Evolutionary conservation across 1,284 basidiomycete species (phyloP), one percentile per base, ranked within the genome.

Genomic region (Tilletiopsis washingtonensis): DNA sequence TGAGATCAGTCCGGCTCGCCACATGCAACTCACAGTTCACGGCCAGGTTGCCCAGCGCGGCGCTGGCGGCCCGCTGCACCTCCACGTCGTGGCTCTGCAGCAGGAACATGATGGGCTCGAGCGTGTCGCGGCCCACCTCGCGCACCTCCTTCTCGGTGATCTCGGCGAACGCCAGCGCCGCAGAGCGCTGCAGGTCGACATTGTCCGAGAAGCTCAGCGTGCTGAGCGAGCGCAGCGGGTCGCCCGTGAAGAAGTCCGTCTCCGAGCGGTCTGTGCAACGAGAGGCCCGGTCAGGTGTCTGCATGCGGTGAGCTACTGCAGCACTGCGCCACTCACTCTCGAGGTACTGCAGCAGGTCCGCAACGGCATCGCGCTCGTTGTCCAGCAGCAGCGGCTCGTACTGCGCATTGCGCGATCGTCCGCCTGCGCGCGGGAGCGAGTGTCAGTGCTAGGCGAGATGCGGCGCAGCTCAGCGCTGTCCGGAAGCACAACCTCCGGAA

Each of bases 81-180:
- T 99, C 94, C 44, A 89, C 91, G 75, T 99, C 94, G 76, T 98
- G 94, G 72, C 88, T 93, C 69, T 90, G 89, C 59, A 99, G 81
- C 53, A 99, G 82, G 77, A 96, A 99, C 59, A 98, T 83, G 62
- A 99, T 91, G 45, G 94, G 94, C 76, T 99, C 94, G 65, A 99
- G 81, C 5, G 94, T 99, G 75, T 98, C 94, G 57, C 94, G 81
- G 14, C 88, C 90, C 17, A 99, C 94, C 53, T 91, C 89, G 45
- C 91, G 82, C 46, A 98, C 93, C 76, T 99, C 94, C 78, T 98
- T 98, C 79, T 99, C 94, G 17, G 94, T 99, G 62, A 98, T 99
- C 76, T 99, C 94, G 43, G 94, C 94, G 73, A 98, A 99, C 1
- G 94, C 94, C 42, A 99, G 81, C 3, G 94, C 94, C 2, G 94